Conservation (phyloP, 441 rosid species). For the Erodium texanum region DNA sequence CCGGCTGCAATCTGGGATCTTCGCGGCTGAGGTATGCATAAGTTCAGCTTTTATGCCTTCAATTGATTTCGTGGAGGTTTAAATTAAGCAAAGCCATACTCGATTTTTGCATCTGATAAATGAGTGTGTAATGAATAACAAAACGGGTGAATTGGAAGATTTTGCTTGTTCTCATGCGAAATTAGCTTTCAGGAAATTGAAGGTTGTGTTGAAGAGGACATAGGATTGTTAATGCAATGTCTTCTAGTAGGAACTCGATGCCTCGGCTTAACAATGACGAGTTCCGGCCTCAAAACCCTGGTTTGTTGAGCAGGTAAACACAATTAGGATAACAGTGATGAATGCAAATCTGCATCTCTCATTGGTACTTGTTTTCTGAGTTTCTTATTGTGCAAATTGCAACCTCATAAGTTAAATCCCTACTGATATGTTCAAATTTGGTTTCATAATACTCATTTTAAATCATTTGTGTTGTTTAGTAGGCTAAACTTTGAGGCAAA, state of each 20-base stretch:
- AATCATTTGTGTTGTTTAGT: constrained; percentile 16
- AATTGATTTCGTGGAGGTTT: not conserved
- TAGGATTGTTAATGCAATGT: constrained; percentile 31
- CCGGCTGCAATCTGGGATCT: not conserved
- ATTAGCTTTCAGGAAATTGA: constrained; percentile 11
- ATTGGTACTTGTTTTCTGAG: not conserved
- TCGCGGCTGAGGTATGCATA: not conserved
- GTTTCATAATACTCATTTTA: not conserved
- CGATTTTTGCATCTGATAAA: not conserved
- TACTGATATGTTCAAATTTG: no score
- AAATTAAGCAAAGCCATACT: not conserved
- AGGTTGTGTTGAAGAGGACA: not conserved
- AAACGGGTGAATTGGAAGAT: constrained; percentile 23
- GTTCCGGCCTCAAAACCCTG: constrained; percentile 28
- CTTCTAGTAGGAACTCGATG: constrained; percentile 32
- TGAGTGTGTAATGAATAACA: constrained; percentile 12
- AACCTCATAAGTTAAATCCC: no score
- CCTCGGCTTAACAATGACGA: constrained; percentile 27
- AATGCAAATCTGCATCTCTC: not conserved
- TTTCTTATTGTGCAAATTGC: not conserved
- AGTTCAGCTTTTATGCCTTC: not conserved
- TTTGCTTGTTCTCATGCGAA: constrained; percentile 20
- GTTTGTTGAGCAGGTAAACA: constrained; percentile 37
- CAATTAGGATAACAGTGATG: not conserved
- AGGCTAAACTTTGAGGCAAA: constrained; percentile 33